phyloP scores from a whole-genome alignment of 169 alveolate genomes.

The Theileria orientalis region DNA sequence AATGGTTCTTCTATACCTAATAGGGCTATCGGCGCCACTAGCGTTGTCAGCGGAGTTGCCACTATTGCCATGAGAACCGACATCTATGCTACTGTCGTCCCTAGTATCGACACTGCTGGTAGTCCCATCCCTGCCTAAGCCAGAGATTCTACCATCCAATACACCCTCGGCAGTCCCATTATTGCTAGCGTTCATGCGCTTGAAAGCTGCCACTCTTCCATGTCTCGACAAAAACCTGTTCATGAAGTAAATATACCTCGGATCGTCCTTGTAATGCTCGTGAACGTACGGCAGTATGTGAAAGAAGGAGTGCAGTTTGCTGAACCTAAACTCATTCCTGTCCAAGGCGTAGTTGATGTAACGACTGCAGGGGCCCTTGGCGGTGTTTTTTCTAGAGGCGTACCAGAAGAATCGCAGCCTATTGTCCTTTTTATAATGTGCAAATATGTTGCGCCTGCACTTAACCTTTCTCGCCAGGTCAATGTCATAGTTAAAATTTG shows the following conservation, averaged over 20 bases:
- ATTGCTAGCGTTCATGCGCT: conserved; percentile 32
- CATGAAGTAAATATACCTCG: conserved; percentile 62
- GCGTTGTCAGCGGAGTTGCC: not conserved
- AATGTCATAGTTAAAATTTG: conserved; percentile 53
- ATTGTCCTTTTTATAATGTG: conserved; percentile 59
- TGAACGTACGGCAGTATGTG: conserved; percentile 61
- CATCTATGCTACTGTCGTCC: not conserved
- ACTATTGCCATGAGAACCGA: not conserved
- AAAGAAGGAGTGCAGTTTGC: conserved; percentile 52
- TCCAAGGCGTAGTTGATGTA: conserved; percentile 47
- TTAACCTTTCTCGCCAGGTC: conserved; percentile 53
- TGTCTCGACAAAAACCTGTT: conserved; percentile 55
- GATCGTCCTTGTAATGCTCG: conserved; percentile 60
- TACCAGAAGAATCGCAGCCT: conserved; percentile 60
- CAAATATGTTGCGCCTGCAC: conserved; percentile 53
- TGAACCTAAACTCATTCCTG: conserved; percentile 60
- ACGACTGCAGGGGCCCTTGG: conserved; percentile 58
- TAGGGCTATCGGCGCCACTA: not conserved
- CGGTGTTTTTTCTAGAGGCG: conserved; percentile 51
- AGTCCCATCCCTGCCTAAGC: too few species aligned
- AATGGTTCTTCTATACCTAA: conserved; percentile 5
- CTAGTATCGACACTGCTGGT: not conserved
- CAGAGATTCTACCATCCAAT: too few species aligned
- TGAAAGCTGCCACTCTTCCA: conserved; percentile 53
- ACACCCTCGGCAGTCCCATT: conserved; percentile 14